A percentile compares a stretch with the other conserved stretches of the same genome.
These are phyloP conservation scores for Populus simonii DNA, from an alignment of 345 rosid species.

Conservation along the genomic window DNA sequence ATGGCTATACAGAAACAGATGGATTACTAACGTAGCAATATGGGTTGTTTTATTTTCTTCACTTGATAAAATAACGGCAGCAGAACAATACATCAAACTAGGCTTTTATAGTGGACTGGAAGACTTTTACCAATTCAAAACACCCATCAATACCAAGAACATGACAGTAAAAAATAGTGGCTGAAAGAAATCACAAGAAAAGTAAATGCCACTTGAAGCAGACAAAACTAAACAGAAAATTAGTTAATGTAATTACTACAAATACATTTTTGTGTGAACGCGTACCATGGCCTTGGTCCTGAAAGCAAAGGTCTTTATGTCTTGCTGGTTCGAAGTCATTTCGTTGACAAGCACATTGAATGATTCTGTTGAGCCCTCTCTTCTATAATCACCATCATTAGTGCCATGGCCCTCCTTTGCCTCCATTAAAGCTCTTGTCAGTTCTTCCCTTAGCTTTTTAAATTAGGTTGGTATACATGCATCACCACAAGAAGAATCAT, in stretches of 20 bases:
- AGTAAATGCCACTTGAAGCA: background rate
- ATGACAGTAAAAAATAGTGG: background rate
- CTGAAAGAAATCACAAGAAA: background rate
- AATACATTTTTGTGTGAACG: background rate
- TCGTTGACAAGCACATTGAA: conserved; percentile 72
- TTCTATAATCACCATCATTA: conserved; percentile 25
- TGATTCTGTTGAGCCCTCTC: conserved; percentile 48
- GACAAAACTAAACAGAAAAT: background rate
- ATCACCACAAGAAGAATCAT: conserved; percentile 8
- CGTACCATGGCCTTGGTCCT: conserved; percentile 78
- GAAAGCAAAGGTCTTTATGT: conserved; percentile 72
- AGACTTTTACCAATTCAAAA: background rate
- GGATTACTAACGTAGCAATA: background rate
- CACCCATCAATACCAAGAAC: background rate
- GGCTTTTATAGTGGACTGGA: background rate
- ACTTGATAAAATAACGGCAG: background rate
- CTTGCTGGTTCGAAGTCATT: conserved; percentile 55
- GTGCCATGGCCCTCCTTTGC: conserved; percentile 41
- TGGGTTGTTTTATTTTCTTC: background rate
- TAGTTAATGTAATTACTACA: background rate
- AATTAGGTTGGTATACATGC: conserved; percentile 25
- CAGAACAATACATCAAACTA: background rate
- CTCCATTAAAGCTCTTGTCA: conserved; percentile 69
- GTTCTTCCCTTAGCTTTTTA: conserved; percentile 60
- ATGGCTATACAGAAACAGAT: too few species aligned